Evolutionary conservation across 2,329 filamentous ascomycete genomes (phyloP).

Genomic region (Alternaria arborescens): DNA sequence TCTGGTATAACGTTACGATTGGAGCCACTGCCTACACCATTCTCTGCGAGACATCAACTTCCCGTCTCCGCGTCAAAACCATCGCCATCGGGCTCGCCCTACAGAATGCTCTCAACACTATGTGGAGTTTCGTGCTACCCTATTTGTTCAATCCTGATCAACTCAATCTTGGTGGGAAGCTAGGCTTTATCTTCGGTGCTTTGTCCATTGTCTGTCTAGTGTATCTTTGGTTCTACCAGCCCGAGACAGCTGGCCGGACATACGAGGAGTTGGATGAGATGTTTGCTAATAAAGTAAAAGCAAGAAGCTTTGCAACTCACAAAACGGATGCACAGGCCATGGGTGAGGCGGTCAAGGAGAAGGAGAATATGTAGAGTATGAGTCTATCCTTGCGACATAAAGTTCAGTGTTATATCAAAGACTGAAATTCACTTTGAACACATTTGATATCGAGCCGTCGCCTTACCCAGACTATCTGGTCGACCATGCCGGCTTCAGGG

Average conservation of each 20-base stretch:
- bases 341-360: background rate
- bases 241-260: background rate
- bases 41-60: slow-evolving; percentile 80
- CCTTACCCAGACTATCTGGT: too few species aligned
- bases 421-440: too few species aligned
- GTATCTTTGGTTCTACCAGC: background rate
- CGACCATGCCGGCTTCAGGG: too few species aligned
- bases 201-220: slow-evolving; percentile 75
- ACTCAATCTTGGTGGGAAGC: slow-evolving; percentile 75
- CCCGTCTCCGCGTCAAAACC: slow-evolving; percentile 75
- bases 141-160: slow-evolving; percentile 52
- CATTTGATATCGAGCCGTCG: too few species aligned
- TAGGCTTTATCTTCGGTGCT: slow-evolving; percentile 85
- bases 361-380: background rate
- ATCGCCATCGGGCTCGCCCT: slow-evolving; percentile 51
- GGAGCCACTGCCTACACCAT: slow-evolving; percentile 88
- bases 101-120: slow-evolving; percentile 44
- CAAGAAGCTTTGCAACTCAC: background rate
- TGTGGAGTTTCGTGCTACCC: slow-evolving; percentile 53
- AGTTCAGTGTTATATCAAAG: background rate
- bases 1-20: slow-evolving; percentile 83
- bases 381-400: background rate
- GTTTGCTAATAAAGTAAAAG: background rate
- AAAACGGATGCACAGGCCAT: background rate
- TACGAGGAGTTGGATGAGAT: background rate